Base-by-base conservation (phyloP, 495 filamentous ascomycete genomes). In the Saxispiralis lemnorum region DNA sequence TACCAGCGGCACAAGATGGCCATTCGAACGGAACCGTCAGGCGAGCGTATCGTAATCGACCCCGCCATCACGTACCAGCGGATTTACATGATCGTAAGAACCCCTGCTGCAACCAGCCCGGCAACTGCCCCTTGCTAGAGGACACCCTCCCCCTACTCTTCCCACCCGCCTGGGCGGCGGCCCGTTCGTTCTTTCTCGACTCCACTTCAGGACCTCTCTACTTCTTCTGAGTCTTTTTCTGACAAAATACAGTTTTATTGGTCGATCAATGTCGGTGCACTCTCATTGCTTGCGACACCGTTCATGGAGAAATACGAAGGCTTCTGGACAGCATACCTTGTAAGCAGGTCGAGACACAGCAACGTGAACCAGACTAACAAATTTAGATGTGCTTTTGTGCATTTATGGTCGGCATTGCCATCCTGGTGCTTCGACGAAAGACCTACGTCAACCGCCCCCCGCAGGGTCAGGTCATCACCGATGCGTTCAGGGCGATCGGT, bases 201-300 rank as follows among this genome's bases (percentile, higher is more conserved):
- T n/a, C n/a, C n/a, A n/a, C n/a, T n/a, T n/a, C n/a, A n/a, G n/a
- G n/a, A n/a, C n/a, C n/a, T n/a, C n/a, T n/a, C n/a, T n/a, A n/a
- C n/a, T n/a, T n/a, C n/a, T n/a, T n/a, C n/a, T n/a, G n/a, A n/a
- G n/a, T n/a, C n/a, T n/a, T n/a, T n/a, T n/a, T n/a, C n/a, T n/a
- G 9, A 28, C 24, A 5, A 4, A 28, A 28, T 28, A 28, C 9
- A 28, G 24, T 28, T 28, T 9, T 28, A 28, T 56, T 60, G 71
- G 35, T 75, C 76, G 50, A 81, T 87, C 66, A 87, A 93, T 64
- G 50, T 92, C 44, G 83, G 82, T 12, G 71, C 68, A 40, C 73
- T 74, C 51, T 78, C 69, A 47, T 67, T 72, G 47, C 66, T 75
- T 41, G 73, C 72, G 2, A 80, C 75, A 7, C 68, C 74, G 1